These are phyloP conservation scores for Saccharomyces cerevisiae DNA, from an alignment of 805 yeast species.

Conservation along the genomic window DNA sequence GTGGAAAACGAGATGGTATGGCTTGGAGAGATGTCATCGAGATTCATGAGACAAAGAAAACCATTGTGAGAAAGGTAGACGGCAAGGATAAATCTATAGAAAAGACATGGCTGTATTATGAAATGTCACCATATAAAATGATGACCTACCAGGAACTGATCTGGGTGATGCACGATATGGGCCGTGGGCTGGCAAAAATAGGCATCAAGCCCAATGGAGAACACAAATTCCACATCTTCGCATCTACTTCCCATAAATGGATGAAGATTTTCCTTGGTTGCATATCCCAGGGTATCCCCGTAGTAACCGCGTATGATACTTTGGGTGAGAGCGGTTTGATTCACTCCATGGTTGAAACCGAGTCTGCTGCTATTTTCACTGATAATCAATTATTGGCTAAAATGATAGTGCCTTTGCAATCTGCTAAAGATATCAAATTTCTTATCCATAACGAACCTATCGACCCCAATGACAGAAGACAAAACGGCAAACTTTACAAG, in stretches of 20 bases:
- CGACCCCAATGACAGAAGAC: constrained; percentile 52
- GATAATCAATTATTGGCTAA: constrained; percentile 66
- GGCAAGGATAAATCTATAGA: constrained; percentile 67
- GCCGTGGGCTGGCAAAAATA: constrained; percentile 65
- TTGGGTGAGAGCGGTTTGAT: constrained; percentile 82
- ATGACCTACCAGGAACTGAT: constrained; percentile 54
- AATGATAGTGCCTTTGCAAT: constrained; percentile 63
- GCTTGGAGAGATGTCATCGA: constrained; percentile 76
- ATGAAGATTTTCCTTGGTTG: constrained; percentile 79
- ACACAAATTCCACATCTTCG: constrained; percentile 73
- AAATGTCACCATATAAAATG: constrained; percentile 63
- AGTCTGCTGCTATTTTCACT: constrained; percentile 68
- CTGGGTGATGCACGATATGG: constrained; percentile 42
- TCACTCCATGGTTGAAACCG: constrained; percentile 79
- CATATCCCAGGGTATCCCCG: constrained; percentile 68
- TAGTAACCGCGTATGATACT: constrained; percentile 96
- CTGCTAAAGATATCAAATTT: constrained; percentile 54
- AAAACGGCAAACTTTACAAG: constrained; percentile 47
- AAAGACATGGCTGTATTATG: constrained; percentile 83
- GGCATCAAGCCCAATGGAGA: constrained; percentile 59
- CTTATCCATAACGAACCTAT: constrained; percentile 65
- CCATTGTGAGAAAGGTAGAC: constrained; percentile 64
- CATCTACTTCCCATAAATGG: constrained; percentile 84
- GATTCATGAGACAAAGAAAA: constrained; percentile 66
- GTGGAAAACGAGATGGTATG: constrained; percentile 48